Conservation (phyloP, 352 stramenopile genomes). For the Globisporangium radiosum region DNA sequence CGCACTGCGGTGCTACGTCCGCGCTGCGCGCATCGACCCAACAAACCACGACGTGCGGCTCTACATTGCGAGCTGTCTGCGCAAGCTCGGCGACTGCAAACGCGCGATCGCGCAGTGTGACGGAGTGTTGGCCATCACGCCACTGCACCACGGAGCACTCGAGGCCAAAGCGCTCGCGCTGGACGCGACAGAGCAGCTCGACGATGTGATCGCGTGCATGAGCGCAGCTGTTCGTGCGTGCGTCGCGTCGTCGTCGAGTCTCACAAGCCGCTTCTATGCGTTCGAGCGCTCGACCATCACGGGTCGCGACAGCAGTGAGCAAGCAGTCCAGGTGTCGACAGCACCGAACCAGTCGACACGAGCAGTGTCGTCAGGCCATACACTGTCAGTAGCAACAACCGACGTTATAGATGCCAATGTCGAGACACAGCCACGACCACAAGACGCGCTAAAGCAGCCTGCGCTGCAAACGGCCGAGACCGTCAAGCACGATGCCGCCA, state of each 20-base stretch:
- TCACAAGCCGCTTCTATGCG: constrained; percentile 63
- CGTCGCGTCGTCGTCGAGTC: constrained; percentile 43
- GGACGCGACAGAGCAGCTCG: constrained; percentile 33
- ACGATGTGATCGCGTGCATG: constrained; percentile 54
- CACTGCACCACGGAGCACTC: constrained; percentile 38
- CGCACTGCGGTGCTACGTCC: constrained; percentile 65
- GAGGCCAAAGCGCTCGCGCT: constrained; percentile 60
- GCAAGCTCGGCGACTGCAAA: constrained; percentile 31
- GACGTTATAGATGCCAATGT: neutral
- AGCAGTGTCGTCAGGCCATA: too few relatives aligned
- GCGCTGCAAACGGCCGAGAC: constrained; percentile 8
- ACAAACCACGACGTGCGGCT: constrained; percentile 53
- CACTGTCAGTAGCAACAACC: too few relatives aligned
- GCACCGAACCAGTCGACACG: neutral
- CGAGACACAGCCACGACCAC: neutral
- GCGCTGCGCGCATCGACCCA: constrained; percentile 49
- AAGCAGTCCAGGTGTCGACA: neutral
- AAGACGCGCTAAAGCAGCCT: neutral
- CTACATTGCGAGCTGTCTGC: constrained; percentile 64
- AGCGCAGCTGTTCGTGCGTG: constrained; percentile 46
- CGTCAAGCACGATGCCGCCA: constrained; percentile 39
- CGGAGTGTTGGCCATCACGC: constrained; percentile 29
- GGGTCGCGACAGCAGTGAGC: constrained; percentile 9
- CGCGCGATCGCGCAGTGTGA: constrained; percentile 53
- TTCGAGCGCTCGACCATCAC: constrained; percentile 54